Evolutionary conservation across 2,329 filamentous ascomycete genomes (phyloP), one percentile per base, ranked within the genome.

Genomic region (Apiospora sp.): DNA sequence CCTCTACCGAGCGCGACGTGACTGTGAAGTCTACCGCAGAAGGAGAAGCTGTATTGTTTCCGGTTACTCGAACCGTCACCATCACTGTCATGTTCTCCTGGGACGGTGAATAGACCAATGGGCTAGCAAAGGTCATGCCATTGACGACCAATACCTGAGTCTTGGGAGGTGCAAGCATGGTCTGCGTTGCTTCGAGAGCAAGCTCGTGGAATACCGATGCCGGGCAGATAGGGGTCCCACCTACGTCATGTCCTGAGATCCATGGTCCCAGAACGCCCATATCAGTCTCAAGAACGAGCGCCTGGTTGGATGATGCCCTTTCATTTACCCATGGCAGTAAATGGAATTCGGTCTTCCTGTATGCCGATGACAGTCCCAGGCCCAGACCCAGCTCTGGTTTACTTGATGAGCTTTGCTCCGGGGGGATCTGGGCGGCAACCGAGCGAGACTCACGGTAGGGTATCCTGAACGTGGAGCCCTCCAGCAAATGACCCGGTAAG

Each of bases 201-300:
- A 72, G 68, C 61, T 72, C 71, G 30, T 71, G 68, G 69, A 68
- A 72, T 13, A 72, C 69, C 13, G 71, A 72, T 27, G 71, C 71
- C 14, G 71, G 71, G 46, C 71, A 72, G 41, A 72, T 71, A 3
- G 71, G 71, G 58, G 41, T 71, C 10, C 71, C 71, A 27, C 71
- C 71, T 37, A 72, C 71, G 34, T 69, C 51, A 34, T 72, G 71
- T 6, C 71, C 67, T 16, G 37, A 48, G 37, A 72, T 72, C 34
- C 69, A 69, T 3, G 71, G 41, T 12, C 24, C 67, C 4, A 72
- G 49, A 7, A 69, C 64, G 2, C 43, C 46, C 27, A 72, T 13
- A 19, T 22, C 41, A 4, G 71, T 72, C 46, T 72, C 71, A 13
- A 69, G 37, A 16, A 72, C 67, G 27, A 30, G 27, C 22, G 43